Percentiles rank a stretch among this genome's conserved stretches.
Conservation (phyloP, 257 asterid genomes). For the Solanum medicagineum region DNA sequence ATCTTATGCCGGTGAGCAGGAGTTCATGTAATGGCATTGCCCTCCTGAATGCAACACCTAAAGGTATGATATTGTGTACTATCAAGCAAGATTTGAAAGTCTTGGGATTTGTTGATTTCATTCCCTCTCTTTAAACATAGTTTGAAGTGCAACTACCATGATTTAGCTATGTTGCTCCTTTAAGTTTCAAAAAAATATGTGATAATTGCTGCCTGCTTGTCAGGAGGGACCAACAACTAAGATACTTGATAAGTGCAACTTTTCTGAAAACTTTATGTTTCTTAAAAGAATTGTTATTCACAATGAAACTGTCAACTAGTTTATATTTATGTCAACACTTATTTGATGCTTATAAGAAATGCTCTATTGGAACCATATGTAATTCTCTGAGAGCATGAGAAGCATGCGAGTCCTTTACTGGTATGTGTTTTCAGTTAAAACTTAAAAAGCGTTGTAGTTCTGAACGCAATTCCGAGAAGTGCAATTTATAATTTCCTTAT, state of each 20-base stretch:
- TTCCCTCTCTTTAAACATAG: neutral
- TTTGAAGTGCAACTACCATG: neutral
- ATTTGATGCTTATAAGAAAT: neutral
- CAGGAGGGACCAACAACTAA: neutral
- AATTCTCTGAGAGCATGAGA: neutral
- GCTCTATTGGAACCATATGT: neutral
- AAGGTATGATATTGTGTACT: conserved; percentile 25
- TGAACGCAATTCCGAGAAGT: neutral
- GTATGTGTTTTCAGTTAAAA: neutral
- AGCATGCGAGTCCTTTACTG: neutral
- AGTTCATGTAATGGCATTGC: conserved; percentile 7
- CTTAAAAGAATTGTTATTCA: neutral
- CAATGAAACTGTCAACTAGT: neutral
- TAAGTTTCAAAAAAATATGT: neutral
- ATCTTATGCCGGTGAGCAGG: conserved; percentile 11
- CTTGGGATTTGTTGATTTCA: neutral
- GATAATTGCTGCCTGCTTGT: neutral
- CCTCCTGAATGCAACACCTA: conserved; percentile 8
- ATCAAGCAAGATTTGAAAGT: neutral
- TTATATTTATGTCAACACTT: neutral
- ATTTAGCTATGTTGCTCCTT: neutral
- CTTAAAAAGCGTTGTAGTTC: neutral
- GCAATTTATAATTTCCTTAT: neutral
- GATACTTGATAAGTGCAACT: neutral
- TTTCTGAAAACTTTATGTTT: neutral